These are phyloP conservation scores for Cornus suecica DNA, from an alignment of 148 eudicot genomes.

Conservation along the genomic window DNA sequence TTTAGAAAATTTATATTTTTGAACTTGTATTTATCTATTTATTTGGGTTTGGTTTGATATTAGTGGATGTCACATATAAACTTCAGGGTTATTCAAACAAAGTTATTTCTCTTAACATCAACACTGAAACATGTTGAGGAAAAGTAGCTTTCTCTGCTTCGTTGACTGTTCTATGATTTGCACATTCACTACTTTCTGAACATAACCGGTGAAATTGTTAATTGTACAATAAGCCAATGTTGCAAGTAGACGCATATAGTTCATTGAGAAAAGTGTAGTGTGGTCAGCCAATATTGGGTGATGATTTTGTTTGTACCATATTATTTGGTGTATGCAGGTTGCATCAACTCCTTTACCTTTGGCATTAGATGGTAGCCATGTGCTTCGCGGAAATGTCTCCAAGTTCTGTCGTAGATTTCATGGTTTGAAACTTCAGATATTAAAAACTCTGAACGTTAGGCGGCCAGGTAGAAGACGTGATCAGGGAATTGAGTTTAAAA, in stretches of 20 bases:
- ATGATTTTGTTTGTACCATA: neutral
- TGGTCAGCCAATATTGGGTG: neutral
- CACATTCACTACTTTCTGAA: neutral
- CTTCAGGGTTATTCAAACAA: neutral
- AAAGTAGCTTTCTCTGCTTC: too few relatives aligned
- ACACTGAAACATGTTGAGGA: too few relatives aligned
- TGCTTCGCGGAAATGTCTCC: slow-evolving; percentile 15
- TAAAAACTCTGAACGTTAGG: slow-evolving; percentile 13
- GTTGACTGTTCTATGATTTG: neutral
- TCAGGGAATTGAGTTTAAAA: slow-evolving; percentile 14
- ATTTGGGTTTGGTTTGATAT: too few relatives aligned
- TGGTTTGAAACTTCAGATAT: slow-evolving; percentile 20
- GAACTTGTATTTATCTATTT: too few relatives aligned
- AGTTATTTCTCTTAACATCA: too few relatives aligned
- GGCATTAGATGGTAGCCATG: slow-evolving; percentile 12
- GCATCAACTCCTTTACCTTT: neutral
- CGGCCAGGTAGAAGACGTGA: slow-evolving; percentile 19
- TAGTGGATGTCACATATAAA: neutral
- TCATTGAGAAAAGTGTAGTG: too few relatives aligned
- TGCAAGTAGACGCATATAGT: neutral
- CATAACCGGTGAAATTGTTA: neutral
- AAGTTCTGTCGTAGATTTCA: slow-evolving; percentile 16
- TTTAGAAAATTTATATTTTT: too few relatives aligned
- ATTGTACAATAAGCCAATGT: neutral
- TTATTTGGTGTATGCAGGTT: slow-evolving; percentile 14